These are phyloP conservation scores for Botrytis hyacinthi DNA, from an alignment of 2,329 filamentous ascomycete species.

Conservation along the genomic window DNA sequence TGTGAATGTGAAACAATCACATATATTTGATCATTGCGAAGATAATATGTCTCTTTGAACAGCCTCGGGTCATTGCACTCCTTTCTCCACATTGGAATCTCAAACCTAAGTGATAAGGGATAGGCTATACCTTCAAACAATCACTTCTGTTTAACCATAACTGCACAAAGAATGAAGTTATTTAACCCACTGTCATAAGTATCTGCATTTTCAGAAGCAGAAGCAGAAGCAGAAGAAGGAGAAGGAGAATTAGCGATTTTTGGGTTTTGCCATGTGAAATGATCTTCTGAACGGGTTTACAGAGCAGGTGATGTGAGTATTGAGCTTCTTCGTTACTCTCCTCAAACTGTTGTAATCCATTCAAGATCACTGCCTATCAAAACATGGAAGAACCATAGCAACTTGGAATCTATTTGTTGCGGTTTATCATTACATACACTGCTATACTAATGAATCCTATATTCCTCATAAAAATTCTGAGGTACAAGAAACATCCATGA, in stretches of 20 bases:
- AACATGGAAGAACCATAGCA: neutral
- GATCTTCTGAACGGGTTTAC: neutral
- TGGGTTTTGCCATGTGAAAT: neutral
- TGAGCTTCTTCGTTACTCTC: neutral
- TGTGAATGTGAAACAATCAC: neutral
- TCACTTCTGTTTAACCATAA: neutral
- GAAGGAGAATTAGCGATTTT: neutral
- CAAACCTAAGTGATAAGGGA: neutral
- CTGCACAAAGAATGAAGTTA: neutral
- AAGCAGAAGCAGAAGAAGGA: no score
- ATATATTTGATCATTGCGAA: neutral
- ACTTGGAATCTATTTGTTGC: neutral
- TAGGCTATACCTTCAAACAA: neutral
- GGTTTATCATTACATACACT: neutral
- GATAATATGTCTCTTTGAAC: neutral
- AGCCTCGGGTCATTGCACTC: neutral
- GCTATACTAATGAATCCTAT: neutral
- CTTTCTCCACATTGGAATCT: neutral
- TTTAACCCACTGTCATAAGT: neutral
- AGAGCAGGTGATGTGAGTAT: neutral
- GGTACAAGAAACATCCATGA: neutral
- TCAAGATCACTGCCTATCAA: neutral
- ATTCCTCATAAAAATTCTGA: neutral
- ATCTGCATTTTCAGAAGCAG: neutral
- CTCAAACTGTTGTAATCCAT: neutral